These are phyloP conservation scores for Radiomyces spectabilis DNA, from an alignment of 192 early-diverging fungal species.

Conservation along the genomic window DNA sequence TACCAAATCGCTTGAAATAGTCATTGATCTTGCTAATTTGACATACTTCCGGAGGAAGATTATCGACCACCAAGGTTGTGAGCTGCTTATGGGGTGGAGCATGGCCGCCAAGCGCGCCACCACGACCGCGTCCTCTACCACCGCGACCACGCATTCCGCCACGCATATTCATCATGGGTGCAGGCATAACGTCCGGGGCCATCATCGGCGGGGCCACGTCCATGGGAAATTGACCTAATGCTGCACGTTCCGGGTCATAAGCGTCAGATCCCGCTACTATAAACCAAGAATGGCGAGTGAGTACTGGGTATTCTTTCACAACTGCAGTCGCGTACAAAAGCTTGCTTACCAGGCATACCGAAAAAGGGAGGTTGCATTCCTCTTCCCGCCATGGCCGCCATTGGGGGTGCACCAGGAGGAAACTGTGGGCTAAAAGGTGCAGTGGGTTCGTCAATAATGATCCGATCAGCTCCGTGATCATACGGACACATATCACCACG, in stretches of 20 bases:
- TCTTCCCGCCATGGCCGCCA: conserved; percentile 19
- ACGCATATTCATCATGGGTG: not conserved
- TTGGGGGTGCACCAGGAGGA: conserved; percentile 25
- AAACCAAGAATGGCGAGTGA: no score
- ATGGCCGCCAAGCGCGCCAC: conserved; percentile 23
- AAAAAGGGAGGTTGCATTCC: conserved; percentile 33
- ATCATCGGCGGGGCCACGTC: conserved; percentile 7
- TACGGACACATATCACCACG: conserved; percentile 75
- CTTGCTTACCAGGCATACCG: conserved; percentile 8
- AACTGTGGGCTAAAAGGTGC: conserved; percentile 24
- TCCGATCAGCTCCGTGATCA: conserved; percentile 67
- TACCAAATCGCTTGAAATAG: conserved; percentile 75
- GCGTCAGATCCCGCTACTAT: conserved; percentile 33
- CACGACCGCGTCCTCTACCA: conserved; percentile 32
- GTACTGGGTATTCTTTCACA: not conserved
- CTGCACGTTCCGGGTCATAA: conserved; percentile 45
- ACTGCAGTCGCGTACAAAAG: not conserved
- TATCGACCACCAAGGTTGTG: conserved; percentile 63
- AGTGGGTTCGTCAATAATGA: conserved; percentile 52
- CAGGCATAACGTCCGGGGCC: conserved; percentile 4
- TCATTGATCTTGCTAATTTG: conserved; percentile 65
- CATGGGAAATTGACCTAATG: no score
- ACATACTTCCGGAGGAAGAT: conserved; percentile 64
- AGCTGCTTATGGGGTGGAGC: conserved; percentile 14
- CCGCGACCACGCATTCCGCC: conserved; percentile 35